Evolutionary conservation across 23 red algal species (phyloP).

Genomic region (Gracilariopsis chorda): DNA sequence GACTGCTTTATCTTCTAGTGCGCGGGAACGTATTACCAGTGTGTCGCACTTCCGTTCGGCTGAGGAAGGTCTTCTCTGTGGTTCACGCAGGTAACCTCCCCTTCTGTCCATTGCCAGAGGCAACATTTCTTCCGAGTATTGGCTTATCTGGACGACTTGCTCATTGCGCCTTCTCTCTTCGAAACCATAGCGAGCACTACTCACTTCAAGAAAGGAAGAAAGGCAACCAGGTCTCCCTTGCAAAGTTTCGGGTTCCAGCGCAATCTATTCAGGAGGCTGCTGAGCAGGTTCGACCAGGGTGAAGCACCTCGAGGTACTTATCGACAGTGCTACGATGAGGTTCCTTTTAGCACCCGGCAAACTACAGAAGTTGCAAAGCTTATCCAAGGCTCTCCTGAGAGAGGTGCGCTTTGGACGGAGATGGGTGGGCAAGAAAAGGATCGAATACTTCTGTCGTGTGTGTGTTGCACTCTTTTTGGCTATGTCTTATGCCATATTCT

Average conservation of each 20-base stretch:
- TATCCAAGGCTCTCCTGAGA: not conserved
- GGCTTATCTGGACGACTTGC: constrained; percentile 10
- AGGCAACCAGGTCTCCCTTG: not conserved
- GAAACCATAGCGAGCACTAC: not conserved
- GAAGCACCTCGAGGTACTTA: not conserved
- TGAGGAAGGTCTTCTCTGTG: not conserved
- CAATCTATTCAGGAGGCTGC: not conserved
- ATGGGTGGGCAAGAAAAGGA: not conserved
- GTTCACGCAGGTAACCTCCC: not conserved
- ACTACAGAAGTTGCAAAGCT: not conserved
- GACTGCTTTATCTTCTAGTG: constrained; percentile 8
- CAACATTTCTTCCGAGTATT: not conserved
- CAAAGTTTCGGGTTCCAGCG: not conserved
- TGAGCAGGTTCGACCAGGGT: not conserved
- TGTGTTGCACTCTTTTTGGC: not conserved
- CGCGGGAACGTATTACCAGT: not conserved
- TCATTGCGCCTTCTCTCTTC: not conserved
- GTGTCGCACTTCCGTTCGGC: constrained; percentile 21
- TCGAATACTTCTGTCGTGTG: not conserved
- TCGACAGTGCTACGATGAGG: not conserved
- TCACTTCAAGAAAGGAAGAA: not conserved
- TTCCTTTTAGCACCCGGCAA: too few species aligned
- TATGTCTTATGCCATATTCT: not conserved
- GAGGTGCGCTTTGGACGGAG: not conserved
- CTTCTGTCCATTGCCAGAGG: not conserved